Base-by-base conservation (phyloP, 1,284 basidiomycete species). In the Phaffia rhodozyma region DNA sequence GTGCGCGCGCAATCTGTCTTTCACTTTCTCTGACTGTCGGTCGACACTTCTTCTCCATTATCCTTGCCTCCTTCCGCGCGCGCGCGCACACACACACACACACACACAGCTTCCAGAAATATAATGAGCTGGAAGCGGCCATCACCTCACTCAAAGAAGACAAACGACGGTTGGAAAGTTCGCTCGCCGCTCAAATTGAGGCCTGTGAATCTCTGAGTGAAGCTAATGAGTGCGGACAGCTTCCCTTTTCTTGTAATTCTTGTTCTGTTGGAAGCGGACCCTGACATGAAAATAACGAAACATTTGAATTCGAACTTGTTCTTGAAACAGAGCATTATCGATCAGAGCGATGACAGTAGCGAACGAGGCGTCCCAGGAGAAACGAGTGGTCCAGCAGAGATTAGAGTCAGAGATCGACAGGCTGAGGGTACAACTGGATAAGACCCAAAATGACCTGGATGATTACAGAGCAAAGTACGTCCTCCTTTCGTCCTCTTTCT, bases 291-390 rank as follows among this genome's bases (percentile, higher is more conserved):
- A 7, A 43, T 11, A 43, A 11, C 13, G 0, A 4, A 54, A 25
- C 29, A 2, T 32, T 3, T 4, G 16, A 21, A 27, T 54, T 18
- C 3, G 3, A 34, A 20, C 50, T 43, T 27, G 27, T n/a, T 32
- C 16, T 32, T 21, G 30, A 23, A 1, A 7, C 60, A 66, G 64
- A 54, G 75, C 79, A 2, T 80, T 92, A 48, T 88, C 85, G 58
- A 83, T 87, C 6, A 80, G 82, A 57, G 82, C 85, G 7, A 78
- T 91, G 5, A 76, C 82, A 6, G 81, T 92, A 27, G 88, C 89
- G 0, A 84, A 86, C 69, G 87, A 91, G 68, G 86, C 83, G 1
- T 86, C 75, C 60, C 60, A 67, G 20, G 75, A 75, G 57, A 73
- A 72, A 63, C 55, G 57, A 1, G 59, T 63, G 0, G 55, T 75